phyloP scores from a whole-genome alignment of 441 rosid species.

The Adansonia madagascariensis region DNA sequence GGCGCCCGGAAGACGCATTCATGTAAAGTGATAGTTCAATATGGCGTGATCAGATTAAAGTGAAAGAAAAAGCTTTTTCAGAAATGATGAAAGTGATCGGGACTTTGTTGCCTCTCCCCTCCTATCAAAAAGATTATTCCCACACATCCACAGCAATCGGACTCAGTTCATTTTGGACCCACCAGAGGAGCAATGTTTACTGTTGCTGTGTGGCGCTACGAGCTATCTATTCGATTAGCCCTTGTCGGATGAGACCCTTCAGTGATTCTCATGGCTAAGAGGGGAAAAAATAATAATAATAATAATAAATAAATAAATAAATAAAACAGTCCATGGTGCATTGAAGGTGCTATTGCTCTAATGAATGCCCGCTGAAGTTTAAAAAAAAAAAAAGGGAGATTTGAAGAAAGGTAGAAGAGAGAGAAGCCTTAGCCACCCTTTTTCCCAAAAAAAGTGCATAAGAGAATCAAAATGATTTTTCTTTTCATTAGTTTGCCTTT shows the following conservation, averaged over 20 bases:
- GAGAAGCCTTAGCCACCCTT: too few relatives aligned
- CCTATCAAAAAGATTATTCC: slow-evolving; percentile 16
- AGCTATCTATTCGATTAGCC: neutral
- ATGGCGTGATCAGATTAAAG: neutral
- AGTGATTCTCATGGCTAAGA: neutral
- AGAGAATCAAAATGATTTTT: too few relatives aligned
- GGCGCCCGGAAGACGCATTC: neutral
- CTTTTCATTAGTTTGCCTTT: too few relatives aligned
- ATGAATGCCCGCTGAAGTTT: neutral
- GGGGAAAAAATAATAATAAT: neutral
- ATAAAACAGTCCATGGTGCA: neutral
- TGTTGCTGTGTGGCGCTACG: neutral
- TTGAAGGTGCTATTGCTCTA: neutral
- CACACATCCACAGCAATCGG: slow-evolving; percentile 18
- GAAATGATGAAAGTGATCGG: neutral
- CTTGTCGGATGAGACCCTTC: slow-evolving; percentile 11
- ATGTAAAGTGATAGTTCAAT: neutral
- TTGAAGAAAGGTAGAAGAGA: too few relatives aligned
- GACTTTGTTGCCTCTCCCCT: neutral
- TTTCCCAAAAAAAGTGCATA: too few relatives aligned
- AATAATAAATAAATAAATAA: neutral
- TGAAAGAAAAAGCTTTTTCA: neutral
- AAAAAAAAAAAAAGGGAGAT: too few relatives aligned
- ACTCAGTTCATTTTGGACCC: slow-evolving; percentile 20
- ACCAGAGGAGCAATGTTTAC: neutral